Evolutionary conservation across 139 green algal species (phyloP).

Genomic region (Pycnococcus provasolii): DNA sequence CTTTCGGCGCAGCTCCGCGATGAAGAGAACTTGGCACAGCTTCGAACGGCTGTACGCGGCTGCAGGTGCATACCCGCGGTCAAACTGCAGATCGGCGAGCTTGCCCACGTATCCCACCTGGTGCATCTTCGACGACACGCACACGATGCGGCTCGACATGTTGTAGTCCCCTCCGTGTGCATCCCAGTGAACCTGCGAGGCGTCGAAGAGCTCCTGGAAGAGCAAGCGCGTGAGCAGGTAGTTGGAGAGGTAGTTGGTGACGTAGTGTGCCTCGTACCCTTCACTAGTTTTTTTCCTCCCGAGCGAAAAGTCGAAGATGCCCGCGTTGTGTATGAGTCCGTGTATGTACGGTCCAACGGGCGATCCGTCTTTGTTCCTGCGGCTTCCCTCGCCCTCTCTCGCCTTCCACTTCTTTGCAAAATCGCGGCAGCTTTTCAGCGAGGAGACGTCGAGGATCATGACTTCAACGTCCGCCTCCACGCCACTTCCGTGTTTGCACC

Average conservation of each 20-base stretch:
- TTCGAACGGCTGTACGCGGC: conserved; percentile 7
- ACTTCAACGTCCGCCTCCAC: background rate
- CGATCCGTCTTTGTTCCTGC: too few species aligned
- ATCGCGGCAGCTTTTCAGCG: background rate
- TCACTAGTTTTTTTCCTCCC: background rate
- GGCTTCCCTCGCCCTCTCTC: background rate
- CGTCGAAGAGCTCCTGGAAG: background rate
- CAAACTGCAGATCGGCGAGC: conserved; percentile 2
- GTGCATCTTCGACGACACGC: conserved; percentile 13
- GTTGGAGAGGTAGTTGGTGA: conserved; percentile 11
- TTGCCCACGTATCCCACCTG: background rate
- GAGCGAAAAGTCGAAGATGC: conserved; percentile 13
- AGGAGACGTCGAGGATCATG: conserved; percentile 10
- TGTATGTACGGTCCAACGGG: background rate
- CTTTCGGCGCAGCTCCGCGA: background rate
- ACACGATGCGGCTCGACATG: background rate
- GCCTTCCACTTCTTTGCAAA: background rate
- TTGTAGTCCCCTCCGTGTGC: background rate
- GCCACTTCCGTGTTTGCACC: background rate
- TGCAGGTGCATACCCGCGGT: background rate
- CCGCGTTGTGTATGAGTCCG: conserved; percentile 15
- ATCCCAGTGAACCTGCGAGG: background rate
- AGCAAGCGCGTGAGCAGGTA: conserved; percentile 3
- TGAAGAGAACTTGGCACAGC: conserved; percentile 7
- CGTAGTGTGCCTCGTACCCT: conserved; percentile 5